Base-by-base conservation (phyloP, 768 basidiomycete genomes). In the Pleurotus platypus region DNA sequence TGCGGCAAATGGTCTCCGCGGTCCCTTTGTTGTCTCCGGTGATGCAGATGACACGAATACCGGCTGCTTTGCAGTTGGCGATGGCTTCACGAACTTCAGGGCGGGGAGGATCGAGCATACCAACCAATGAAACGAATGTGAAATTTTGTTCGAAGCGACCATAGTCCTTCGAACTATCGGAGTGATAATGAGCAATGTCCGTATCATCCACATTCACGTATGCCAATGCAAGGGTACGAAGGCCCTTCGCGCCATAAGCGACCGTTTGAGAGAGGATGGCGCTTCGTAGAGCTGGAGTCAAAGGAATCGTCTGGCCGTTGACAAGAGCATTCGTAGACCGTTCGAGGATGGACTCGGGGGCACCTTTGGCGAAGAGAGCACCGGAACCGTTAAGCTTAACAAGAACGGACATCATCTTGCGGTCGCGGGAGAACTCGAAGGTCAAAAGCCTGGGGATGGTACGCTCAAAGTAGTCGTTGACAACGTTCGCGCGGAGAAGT, bases 361-460 rank as follows among this genome's bases (percentile, higher is more conserved):
- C 96, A 38, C 96, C 96, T 71, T 98, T 98, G 69, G 89, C 94
- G 67, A 95, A 90, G 4, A 98, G 78, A 6, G 89, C 81, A n/a
- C 91, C 90, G 4, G 71, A 72, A 1, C 81, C 81, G 57, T 85
- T 82, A 56, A 85, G 78, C 59, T 75, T 82, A 39, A 92, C 90
- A 50, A 98, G 84, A 51, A 98, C 95, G 18, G 96, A 97, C 96
- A 98, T 98, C 86, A 95, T 96, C 75, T 98, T 99, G 67, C 96
- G 89, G 72, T 98, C 96, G 16, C 96, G 87, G 18, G 94, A 92
- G 73, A 99, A 98, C 71, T 99, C 96, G 70, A 99, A 96, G 6
- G 95, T 99, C 63, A 97, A 75, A 12, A 97, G 80, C 57, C 94
- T 87, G 15, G 85, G 78, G 66, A 92, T 87, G 13, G 74, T 77